A percentile compares a stretch with the other conserved stretches of the same genome.
Evolutionary conservation across 306 rosid species (phyloP).

Genomic region (Vigna mungo): DNA sequence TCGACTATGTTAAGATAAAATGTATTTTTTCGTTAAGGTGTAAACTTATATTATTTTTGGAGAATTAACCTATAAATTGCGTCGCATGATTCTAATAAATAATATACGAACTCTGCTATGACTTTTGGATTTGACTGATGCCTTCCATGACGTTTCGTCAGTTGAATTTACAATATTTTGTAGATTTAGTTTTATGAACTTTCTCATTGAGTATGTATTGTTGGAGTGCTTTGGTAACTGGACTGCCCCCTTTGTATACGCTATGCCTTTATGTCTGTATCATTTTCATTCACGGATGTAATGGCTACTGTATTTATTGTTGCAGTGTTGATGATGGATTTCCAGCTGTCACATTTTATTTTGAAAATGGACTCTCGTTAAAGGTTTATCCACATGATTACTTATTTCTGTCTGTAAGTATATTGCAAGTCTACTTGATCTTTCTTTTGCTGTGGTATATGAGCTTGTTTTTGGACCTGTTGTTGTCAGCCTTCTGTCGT

Average conservation of each 20-base stretch:
- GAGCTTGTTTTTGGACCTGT: constrained; percentile 34
- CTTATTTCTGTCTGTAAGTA: constrained; percentile 83
- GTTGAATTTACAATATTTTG: constrained; percentile 26
- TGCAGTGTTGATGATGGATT: constrained; percentile 94
- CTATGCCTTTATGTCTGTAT: constrained; percentile 35
- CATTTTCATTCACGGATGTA: constrained; percentile 23
- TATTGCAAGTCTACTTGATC: constrained; percentile 1
- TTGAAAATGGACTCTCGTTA: constrained; percentile 82
- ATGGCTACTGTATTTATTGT: constrained; percentile 43
- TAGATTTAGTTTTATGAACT: constrained; percentile 24
- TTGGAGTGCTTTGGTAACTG: constrained; percentile 37
- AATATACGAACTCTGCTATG: constrained; percentile 4
- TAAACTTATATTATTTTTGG: constrained; percentile 1
- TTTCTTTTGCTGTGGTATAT: constrained; percentile 23
- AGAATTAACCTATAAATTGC: constrained; percentile 2
- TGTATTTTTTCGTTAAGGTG: constrained; percentile 18
- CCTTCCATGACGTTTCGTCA: neutral
- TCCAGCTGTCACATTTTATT: constrained; percentile 80
- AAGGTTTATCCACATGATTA: constrained; percentile 96
- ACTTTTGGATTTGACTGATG: constrained; percentile 30
- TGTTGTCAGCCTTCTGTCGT: constrained; percentile 17
- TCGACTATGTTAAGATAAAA: neutral
- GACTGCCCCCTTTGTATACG: constrained; percentile 4
- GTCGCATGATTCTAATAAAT: constrained; percentile 20
- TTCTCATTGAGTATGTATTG: constrained; percentile 19